Evolutionary conservation across 805 yeast genomes (phyloP).

Genomic region (Candida sakaeoensis): DNA sequence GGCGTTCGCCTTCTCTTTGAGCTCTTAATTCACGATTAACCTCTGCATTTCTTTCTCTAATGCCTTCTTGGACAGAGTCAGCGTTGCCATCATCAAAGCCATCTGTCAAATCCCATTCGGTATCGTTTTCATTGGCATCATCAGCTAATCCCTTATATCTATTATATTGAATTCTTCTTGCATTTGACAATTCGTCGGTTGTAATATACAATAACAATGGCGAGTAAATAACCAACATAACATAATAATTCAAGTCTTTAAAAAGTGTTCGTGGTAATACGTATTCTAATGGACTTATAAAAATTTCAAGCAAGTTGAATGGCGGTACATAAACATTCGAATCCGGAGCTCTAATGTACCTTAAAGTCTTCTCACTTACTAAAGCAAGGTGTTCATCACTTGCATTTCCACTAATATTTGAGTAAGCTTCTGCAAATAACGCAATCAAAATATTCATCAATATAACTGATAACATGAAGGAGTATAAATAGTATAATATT

Average conservation of each 20-base stretch:
- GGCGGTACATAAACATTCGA: conserved; percentile 84
- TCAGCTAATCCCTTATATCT: conserved; percentile 60
- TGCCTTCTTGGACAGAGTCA: conserved; percentile 24
- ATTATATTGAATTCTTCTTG: conserved; percentile 70
- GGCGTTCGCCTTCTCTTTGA: conserved; percentile 61
- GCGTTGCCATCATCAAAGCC: conserved; percentile 48
- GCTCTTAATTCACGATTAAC: conserved; percentile 34
- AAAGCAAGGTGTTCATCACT: conserved; percentile 81
- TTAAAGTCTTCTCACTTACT: conserved; percentile 77
- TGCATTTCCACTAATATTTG: conserved; percentile 76
- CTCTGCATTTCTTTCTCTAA: conserved; percentile 37
- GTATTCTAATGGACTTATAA: conserved; percentile 25
- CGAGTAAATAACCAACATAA: conserved; percentile 64
- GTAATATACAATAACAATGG: conserved; percentile 65
- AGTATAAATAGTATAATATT: conserved; percentile 71
- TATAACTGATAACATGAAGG: conserved; percentile 70
- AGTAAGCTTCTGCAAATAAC: conserved; percentile 78
- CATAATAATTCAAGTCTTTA: conserved; percentile 44
- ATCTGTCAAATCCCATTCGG: conserved; percentile 81
- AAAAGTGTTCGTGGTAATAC: conserved; percentile 32
- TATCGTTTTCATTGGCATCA: conserved; percentile 74
- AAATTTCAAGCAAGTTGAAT: conserved; percentile 65
- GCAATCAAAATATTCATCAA: conserved; percentile 83
- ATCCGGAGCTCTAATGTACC: conserved; percentile 87
- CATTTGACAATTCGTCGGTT: conserved; percentile 58